Base-by-base conservation (phyloP, 1,284 basidiomycete species). In the Tremellales sp. region DNA sequence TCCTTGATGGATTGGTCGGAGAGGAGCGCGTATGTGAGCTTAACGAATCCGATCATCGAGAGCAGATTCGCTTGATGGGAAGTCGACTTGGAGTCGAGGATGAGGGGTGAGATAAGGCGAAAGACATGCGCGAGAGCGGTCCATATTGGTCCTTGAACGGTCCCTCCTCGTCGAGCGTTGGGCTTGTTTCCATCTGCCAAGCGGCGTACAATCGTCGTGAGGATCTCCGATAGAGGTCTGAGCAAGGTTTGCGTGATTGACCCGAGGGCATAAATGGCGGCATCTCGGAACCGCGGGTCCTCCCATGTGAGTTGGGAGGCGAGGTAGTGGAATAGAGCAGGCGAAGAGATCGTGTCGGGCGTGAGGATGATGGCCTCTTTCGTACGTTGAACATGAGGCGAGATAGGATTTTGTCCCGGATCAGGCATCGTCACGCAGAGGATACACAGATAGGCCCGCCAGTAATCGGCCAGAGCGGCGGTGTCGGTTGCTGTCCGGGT, bases 121-220 rank as follows among this genome's bases (percentile, higher is more conserved):
- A 93, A 91, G 26, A 94, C 91, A 40, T 89, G 84, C 6, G 87
- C 88, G n/a, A 94, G 84, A 12, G 89, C 86, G 1, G 88, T 89
- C 72, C 89, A 87, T 36, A 94, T 79, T 13, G 87, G 82, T 56
- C 87, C 87, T 59, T 90, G 86, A 41, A 85, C 79, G 40, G 86
- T 81, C 45, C 79, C 81, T 4, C 85, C 81, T 40, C 70, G 40
- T 19, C 46, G 31, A 7, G 44, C 51, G 11, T 50, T 46, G 12
- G 45, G 33, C 47, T 60, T 64, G 4, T 52, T 52, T n/a, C 66
- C 72, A 84, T 88, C 64, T 10, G 66, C 61, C 56, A 93, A 82
- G 55, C 90, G 87, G 22, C 87, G 82, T 27, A 85, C 83, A 48
- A 93, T 81, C 2, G 83, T 79, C 53, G 85, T 85, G 36, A 96